Evolutionary conservation across 768 basidiomycete species (phyloP).

Genomic region (Lanmaoa rubissima): DNA sequence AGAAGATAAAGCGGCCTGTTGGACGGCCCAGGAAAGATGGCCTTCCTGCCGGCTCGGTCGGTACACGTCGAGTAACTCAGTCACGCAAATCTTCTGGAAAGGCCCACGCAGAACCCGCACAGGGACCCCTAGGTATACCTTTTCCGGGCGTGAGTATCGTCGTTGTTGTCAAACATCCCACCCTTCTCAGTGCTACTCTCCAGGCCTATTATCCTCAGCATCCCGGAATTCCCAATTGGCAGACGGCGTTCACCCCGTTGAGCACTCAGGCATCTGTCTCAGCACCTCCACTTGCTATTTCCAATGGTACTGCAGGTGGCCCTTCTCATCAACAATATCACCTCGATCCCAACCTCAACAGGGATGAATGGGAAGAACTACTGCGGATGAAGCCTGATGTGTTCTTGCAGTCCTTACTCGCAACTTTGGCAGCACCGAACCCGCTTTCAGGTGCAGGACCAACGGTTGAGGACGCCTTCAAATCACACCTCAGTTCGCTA

Average conservation of each 20-base stretch:
- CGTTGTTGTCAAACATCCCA: not conserved
- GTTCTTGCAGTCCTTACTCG: constrained; percentile 57
- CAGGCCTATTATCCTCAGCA: constrained; percentile 35
- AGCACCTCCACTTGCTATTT: constrained; percentile 35
- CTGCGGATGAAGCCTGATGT: constrained; percentile 52
- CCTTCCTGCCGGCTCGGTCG: constrained; percentile 71
- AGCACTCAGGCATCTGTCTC: constrained; percentile 27
- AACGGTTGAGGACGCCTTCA: constrained; percentile 75
- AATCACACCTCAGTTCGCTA: constrained; percentile 68
- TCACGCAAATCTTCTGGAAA: constrained; percentile 40
- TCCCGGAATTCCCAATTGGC: constrained; percentile 31
- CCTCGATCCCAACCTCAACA: constrained; percentile 52
- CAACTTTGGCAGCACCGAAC: constrained; percentile 60
- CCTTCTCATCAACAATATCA: constrained; percentile 29
- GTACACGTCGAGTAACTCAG: constrained; percentile 41
- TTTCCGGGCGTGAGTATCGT: constrained; percentile 29
- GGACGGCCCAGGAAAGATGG: constrained; percentile 82
- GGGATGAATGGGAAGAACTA: constrained; percentile 66
- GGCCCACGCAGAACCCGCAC: constrained; percentile 17
- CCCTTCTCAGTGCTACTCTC: constrained; percentile 2
- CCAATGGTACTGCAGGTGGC: constrained; percentile 22
- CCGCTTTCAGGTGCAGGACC: constrained; percentile 59
- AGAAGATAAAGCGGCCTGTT: constrained; percentile 73
- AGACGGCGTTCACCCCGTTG: constrained; percentile 30
- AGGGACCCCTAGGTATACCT: constrained; percentile 28